These are phyloP conservation scores for Pulveroboletus sp. DNA, from an alignment of 768 basidiomycete genomes.

Conservation along the genomic window DNA sequence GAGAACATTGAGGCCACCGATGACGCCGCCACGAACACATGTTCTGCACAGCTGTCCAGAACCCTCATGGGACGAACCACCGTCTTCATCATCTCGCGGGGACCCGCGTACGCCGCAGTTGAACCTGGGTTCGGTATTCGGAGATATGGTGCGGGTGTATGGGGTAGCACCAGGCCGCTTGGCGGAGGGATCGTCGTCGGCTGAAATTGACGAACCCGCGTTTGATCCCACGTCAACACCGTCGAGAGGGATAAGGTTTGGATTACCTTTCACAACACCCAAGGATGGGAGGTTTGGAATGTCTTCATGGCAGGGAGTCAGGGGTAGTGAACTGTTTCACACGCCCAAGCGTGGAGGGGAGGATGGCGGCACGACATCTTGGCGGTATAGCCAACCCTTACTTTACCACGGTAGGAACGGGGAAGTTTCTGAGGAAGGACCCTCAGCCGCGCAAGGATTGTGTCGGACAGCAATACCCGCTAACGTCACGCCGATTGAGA, in stretches of 20 bases:
- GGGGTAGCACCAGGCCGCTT: slow-evolving; percentile 35
- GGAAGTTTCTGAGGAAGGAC: slow-evolving; percentile 17
- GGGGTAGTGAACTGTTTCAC: slow-evolving; percentile 43
- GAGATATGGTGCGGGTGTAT: slow-evolving; percentile 38
- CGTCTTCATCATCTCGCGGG: slow-evolving; percentile 41
- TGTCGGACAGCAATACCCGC: slow-evolving; percentile 19
- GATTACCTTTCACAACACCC: slow-evolving; percentile 56
- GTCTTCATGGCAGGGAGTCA: slow-evolving; percentile 15
- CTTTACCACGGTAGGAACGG: slow-evolving; percentile 16
- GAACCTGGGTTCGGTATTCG: slow-evolving; percentile 25
- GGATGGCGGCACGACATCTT: slow-evolving; percentile 13
- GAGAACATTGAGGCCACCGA: slow-evolving; percentile 33
- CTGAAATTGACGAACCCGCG: slow-evolving; percentile 44
- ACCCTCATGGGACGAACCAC: slow-evolving; percentile 42
- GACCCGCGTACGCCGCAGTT: slow-evolving; percentile 55
- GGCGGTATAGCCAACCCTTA: slow-evolving; percentile 5
- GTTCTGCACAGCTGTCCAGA: slow-evolving; percentile 30
- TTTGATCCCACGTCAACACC: slow-evolving; percentile 81
- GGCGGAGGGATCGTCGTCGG: slow-evolving; percentile 25
- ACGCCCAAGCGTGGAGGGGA: slow-evolving; percentile 44
- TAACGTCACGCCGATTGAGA: slow-evolving; percentile 55
- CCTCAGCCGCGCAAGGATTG: slow-evolving; percentile 14
- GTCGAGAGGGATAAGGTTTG: slow-evolving; percentile 69
- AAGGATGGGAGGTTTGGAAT: slow-evolving; percentile 46
- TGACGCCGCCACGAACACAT: slow-evolving; percentile 42